Conservation (phyloP, 768 basidiomycete species). For the Psilocybe subaeruginosa region DNA sequence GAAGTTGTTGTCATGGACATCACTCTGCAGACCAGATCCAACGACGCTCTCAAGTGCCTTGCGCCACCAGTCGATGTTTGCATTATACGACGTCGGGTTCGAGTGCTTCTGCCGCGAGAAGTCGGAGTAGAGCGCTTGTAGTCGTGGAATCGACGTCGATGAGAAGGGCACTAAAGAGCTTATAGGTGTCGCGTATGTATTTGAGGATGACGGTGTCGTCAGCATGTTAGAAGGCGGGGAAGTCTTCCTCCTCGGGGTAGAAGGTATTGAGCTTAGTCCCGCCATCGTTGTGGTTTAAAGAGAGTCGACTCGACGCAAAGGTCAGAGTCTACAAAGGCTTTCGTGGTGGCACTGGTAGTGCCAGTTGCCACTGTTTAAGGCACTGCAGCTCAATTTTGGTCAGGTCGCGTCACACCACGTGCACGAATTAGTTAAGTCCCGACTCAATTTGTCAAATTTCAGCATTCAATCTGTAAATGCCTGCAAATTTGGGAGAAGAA, state of each 20-base stretch:
- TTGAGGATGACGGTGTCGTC: constrained; percentile 15
- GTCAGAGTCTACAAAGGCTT: neutral
- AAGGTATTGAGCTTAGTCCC: neutral
- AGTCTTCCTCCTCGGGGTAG: neutral
- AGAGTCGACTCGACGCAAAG: neutral
- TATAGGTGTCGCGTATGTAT: constrained; percentile 17
- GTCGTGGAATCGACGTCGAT: constrained; percentile 52
- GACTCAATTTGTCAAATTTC: no score
- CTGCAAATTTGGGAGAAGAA: no score
- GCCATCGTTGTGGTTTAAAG: neutral
- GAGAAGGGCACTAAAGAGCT: constrained; percentile 47
- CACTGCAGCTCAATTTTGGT: neutral
- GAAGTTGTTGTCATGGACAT: neutral
- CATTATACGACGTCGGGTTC: constrained; percentile 80
- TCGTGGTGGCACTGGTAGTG: neutral
- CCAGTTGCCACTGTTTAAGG: no score
- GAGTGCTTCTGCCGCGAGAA: constrained; percentile 82
- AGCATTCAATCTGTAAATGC: no score
- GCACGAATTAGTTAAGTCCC: neutral
- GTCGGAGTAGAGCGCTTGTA: constrained; percentile 87
- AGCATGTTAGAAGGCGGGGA: neutral
- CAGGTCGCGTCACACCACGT: constrained; percentile 3
- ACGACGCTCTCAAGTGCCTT: constrained; percentile 63
- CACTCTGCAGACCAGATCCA: constrained; percentile 54
- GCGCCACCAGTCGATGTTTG: constrained; percentile 91